phyloP scores from a whole-genome alignment of 495 filamentous ascomycete species.

The Podospora bellae-mahoneyi region DNA sequence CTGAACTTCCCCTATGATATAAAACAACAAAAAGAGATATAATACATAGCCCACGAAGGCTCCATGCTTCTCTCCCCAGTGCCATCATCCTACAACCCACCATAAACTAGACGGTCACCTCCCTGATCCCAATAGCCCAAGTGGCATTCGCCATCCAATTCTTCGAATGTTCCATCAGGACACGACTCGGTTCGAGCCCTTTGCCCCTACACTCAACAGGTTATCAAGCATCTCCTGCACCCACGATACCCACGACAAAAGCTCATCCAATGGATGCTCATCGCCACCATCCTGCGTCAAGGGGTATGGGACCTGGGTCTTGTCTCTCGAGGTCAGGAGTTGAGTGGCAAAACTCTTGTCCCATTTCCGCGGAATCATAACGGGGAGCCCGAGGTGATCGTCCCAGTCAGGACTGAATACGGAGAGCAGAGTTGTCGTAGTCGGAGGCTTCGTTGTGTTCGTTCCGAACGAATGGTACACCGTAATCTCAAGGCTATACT shows the following conservation, averaged over 20 bases:
- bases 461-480: conserved; percentile 13
- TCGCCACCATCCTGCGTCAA: background rate
- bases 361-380: conserved; percentile 18
- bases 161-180: background rate
- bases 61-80: too few relatives aligned
- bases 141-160: background rate
- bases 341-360: conserved; percentile 14
- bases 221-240: conserved; percentile 20
- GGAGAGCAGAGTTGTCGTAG: conserved; percentile 6
- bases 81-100: too few relatives aligned
- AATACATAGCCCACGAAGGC: too few relatives aligned
- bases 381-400: conserved; percentile 13
- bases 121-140: too few relatives aligned
- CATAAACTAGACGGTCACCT: too few relatives aligned
- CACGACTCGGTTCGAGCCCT: background rate
- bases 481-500: conserved; percentile 23
- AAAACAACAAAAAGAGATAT: too few relatives aligned
- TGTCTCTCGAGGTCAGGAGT: conserved; percentile 9
- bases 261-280: conserved; percentile 14
- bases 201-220: background rate
- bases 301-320: background rate
- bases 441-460: conserved; percentile 1
- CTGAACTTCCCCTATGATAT: too few relatives aligned
- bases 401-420: conserved; percentile 24
- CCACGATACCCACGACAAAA: conserved; percentile 23